phyloP scores from a whole-genome alignment of 2,329 filamentous ascomycete genomes.

The Karstenula rhodostoma region DNA sequence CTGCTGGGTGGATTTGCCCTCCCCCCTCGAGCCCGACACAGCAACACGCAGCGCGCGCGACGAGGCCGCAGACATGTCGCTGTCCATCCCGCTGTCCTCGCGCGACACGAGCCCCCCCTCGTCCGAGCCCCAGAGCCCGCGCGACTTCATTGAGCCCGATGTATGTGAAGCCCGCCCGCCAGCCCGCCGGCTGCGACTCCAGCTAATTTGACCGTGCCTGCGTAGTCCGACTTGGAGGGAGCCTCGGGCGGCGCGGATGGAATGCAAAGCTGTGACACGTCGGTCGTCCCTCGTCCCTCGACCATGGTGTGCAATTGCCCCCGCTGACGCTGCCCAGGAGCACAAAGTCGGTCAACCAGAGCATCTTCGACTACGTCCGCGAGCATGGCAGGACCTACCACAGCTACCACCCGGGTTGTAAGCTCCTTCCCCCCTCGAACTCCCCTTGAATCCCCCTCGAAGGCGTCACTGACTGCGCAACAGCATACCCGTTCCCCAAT shows the following conservation, averaged over 20 bases:
- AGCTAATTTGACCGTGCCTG: constrained; percentile 15
- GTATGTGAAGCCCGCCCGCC: constrained; percentile 23
- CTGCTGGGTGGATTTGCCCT: constrained; percentile 21
- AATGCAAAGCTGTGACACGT: constrained; percentile 43
- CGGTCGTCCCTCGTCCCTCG: constrained; percentile 27
- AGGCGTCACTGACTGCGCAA: constrained; percentile 29
- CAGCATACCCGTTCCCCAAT: constrained; percentile 51
- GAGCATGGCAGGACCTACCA: constrained; percentile 54
- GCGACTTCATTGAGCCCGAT: constrained; percentile 36
- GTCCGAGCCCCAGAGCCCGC: constrained; percentile 30
- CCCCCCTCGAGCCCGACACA: constrained; percentile 18
- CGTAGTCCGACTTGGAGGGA: constrained; percentile 37
- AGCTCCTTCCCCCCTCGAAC: not conserved
- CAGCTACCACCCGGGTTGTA: constrained; percentile 50
- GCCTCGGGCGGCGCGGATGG: constrained; percentile 27
- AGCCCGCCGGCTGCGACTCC: not conserved
- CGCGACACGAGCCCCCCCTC: constrained; percentile 31
- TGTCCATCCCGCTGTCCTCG: constrained; percentile 28
- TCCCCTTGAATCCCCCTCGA: not conserved
- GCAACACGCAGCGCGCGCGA: constrained; percentile 15
- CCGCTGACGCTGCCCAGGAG: constrained; percentile 39
- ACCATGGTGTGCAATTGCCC: constrained; percentile 7
- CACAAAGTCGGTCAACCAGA: constrained; percentile 49
- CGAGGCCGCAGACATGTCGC: constrained; percentile 28
- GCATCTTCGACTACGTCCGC: constrained; percentile 49